Base-by-base conservation (phyloP, 2,329 filamentous ascomycete genomes). In the Lasiodiplodia theobromae region DNA sequence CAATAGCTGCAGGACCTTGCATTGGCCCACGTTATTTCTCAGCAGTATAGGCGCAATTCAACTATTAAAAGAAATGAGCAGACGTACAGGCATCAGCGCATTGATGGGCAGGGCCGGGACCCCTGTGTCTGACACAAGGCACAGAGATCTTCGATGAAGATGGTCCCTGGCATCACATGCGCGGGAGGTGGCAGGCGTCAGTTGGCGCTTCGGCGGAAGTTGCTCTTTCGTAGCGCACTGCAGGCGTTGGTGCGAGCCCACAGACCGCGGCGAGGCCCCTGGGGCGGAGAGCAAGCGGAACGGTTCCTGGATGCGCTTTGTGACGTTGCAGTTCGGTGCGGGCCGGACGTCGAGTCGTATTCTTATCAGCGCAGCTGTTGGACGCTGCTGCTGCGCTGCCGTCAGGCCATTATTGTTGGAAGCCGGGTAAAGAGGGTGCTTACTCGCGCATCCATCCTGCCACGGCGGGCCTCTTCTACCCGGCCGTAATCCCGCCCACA, bases 291-390 rank as follows among this genome's bases (percentile, higher is more conserved):
- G 28, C 14, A 3, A 44, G 25, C 56, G 57, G 38, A 38, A 31
- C 44, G 58, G 58, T 63, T 63, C 58, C 58, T 63, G 58, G 38
- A 28, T 31, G 16, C 49, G 57, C 28, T 31, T 49, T 34, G n/a
- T 64, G 60, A 64, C 60, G 60, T 64, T 64, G 60, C 60, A 64
- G 23, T 52, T 51, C 60, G 58, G 58, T 21, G 44, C 58, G 58
- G 58, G 58, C 58, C 58, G 58, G 58, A n/a, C 58, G 37, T 51
- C 6, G 6, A 14, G 12, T 64, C 60, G 60, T 64, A 64, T 64
- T 64, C 60, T 64, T 64, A 64, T 64, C 60, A 51, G 40, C 10
- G 2, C 49, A 25, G 21, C 49, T 25, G 49, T 18, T n/a, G 40
- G 11, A 4, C 11, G 40, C 51, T 28, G 23, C n/a, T 28, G 28